phyloP scores from a whole-genome alignment of 208 protist genomes.

The Trypanosoma cruzi region DNA sequence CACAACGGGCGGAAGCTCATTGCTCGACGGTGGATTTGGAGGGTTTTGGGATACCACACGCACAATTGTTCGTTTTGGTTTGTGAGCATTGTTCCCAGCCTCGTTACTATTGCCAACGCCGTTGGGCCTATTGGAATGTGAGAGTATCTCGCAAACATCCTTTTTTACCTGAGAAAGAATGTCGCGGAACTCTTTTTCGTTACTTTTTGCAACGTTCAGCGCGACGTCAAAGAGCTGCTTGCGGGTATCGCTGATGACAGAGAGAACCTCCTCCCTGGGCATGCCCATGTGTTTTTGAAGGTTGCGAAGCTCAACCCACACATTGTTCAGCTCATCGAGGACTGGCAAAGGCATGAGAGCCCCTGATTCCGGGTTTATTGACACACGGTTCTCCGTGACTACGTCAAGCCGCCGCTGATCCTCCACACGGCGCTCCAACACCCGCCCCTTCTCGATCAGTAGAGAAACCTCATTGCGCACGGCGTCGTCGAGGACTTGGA shows the following conservation, averaged over 20 bases:
- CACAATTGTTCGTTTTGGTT: slow-evolving; percentile 22
- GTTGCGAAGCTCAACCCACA: slow-evolving; percentile 70
- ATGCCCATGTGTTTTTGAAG: slow-evolving; percentile 40
- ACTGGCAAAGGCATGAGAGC: slow-evolving; percentile 5
- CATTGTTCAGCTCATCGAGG: slow-evolving; percentile 49
- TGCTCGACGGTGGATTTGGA: neutral
- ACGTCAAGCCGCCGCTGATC: slow-evolving; percentile 3
- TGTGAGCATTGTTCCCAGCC: neutral
- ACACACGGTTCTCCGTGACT: neutral
- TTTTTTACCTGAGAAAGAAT: slow-evolving; percentile 17
- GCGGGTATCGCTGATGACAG: slow-evolving; percentile 21
- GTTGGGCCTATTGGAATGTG: neutral
- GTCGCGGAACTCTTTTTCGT: slow-evolving; percentile 22
- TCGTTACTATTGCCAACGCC: neutral
- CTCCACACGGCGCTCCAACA: slow-evolving; percentile 34
- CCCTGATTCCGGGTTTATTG: neutral
- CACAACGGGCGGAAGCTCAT: neutral
- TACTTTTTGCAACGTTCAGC: slow-evolving; percentile 2
- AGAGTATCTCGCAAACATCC: slow-evolving; percentile 7
- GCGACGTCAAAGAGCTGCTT: slow-evolving; percentile 18
- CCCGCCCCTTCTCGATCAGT: slow-evolving; percentile 57
- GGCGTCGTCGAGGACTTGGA: slow-evolving; percentile 64
- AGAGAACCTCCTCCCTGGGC: slow-evolving; percentile 58
- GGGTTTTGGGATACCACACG: neutral
- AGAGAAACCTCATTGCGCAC: slow-evolving; percentile 68